Evolutionary conservation across 208 protist genomes (phyloP).

Genomic region (Trypanosoma grayi): DNA sequence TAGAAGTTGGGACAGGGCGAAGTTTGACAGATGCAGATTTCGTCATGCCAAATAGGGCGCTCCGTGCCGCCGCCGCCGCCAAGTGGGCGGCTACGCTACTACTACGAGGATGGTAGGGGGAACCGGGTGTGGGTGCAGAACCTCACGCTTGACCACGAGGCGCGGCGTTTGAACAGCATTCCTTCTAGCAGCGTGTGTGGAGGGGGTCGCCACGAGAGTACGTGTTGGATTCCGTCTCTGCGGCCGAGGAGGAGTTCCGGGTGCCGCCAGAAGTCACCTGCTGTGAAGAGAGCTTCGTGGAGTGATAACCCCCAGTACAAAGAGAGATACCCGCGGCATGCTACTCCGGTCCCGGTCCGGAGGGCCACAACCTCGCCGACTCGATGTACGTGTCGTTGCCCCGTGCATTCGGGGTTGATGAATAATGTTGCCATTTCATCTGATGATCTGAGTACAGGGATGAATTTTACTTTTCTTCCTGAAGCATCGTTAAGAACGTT

Average conservation of each 20-base stretch:
- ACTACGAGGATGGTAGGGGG: slow-evolving; percentile 27
- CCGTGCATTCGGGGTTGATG: not conserved
- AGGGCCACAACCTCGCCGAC: not conserved
- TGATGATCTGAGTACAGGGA: not conserved
- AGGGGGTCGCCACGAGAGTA: not conserved
- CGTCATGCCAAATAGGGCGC: not conserved
- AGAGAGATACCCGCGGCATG: not conserved
- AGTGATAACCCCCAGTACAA: not conserved
- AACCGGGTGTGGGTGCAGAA: slow-evolving; percentile 31
- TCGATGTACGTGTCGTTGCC: slow-evolving; percentile 8
- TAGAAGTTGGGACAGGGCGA: no score
- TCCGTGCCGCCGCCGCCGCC: no score
- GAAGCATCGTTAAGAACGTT: slow-evolving; percentile 8
- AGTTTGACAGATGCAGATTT: no score
- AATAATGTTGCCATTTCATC: not conserved
- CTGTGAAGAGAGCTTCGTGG: not conserved
- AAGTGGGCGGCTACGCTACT: slow-evolving; percentile 4
- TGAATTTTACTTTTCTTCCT: slow-evolving; percentile 26
- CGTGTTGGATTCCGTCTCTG: not conserved
- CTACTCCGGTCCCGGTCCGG: not conserved
- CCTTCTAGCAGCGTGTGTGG: not conserved
- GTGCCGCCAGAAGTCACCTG: not conserved
- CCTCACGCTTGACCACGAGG: slow-evolving; percentile 19
- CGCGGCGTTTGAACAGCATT: not conserved
- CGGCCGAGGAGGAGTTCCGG: not conserved